These are phyloP conservation scores for Coprinopsis cinerea DNA, from an alignment of 768 basidiomycete genomes.

Conservation along the genomic window DNA sequence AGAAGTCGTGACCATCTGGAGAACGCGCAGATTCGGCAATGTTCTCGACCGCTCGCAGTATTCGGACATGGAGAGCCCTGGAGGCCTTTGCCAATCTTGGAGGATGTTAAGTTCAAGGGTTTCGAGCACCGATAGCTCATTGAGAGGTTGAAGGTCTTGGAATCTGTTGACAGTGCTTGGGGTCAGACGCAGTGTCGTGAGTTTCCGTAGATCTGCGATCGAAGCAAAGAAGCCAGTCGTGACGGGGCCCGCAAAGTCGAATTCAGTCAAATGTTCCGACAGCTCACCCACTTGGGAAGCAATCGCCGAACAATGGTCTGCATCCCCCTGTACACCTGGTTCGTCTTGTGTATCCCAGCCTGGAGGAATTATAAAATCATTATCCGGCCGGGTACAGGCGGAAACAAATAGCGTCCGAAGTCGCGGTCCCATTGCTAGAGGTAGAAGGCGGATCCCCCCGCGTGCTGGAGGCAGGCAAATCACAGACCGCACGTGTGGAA, in stretches of 20 bases:
- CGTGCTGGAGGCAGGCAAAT: background rate
- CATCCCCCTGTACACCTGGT: background rate
- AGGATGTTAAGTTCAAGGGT: background rate
- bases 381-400: no score
- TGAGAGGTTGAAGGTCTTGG: background rate
- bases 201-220: background rate
- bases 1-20: no score
- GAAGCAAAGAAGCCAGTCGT: background rate
- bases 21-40: no score
- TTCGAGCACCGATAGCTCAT: background rate
- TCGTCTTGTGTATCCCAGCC: no score
- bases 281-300: background rate
- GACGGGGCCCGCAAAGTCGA: background rate
- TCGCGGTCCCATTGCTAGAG: background rate
- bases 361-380: background rate
- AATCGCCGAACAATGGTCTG: background rate
- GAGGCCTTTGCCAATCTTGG: no score
- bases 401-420: background rate
- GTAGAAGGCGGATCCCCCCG: background rate
- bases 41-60: no score
- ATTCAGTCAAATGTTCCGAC: background rate
- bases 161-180: background rate
- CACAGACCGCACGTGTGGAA: background rate
- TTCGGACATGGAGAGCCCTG: no score
- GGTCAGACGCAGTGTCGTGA: background rate